phyloP scores from a whole-genome alignment of 225 moss, liverwort and hornwort genomes.

The Lunularia cruciata region DNA sequence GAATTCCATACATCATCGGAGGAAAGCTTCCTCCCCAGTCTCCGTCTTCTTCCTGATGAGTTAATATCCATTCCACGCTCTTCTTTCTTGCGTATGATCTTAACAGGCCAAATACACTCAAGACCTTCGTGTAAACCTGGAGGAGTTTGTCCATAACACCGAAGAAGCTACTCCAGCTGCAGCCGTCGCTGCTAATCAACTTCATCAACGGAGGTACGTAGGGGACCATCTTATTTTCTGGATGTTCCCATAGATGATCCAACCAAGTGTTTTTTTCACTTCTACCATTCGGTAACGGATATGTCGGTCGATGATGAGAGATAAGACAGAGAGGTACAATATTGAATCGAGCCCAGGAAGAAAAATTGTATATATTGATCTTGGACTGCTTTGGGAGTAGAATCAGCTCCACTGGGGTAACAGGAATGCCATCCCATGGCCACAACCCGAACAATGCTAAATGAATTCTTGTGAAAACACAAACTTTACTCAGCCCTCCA shows the following conservation, averaged over 20 bases:
- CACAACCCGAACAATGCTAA: conserved; percentile 18
- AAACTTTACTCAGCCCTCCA: background rate
- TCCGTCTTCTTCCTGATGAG: conserved; percentile 6
- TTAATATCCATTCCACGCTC: conserved; percentile 12
- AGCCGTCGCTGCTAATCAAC: background rate
- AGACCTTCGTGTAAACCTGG: background rate
- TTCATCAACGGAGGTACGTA: background rate
- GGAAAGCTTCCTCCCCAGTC: conserved; percentile 6
- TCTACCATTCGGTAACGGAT: background rate
- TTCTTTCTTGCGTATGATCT: conserved; percentile 12
- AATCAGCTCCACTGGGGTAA: conserved; percentile 11
- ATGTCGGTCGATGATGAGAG: conserved; percentile 11
- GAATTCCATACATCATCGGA: background rate
- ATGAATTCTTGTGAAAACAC: conserved; percentile 10
- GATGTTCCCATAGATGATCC: conserved; percentile 1
- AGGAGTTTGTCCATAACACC: conserved; percentile 6
- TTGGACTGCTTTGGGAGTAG: background rate
- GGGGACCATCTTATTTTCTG: background rate
- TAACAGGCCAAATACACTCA: background rate
- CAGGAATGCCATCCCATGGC: conserved; percentile 11
- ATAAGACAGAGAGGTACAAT: conserved; percentile 13
- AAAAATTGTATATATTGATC: conserved; percentile 10
- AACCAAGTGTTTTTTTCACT: background rate
- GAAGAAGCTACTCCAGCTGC: conserved; percentile 14
- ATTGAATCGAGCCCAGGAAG: conserved; percentile 10